Percentiles rank a stretch among this genome's conserved stretches.
phyloP scores from a whole-genome alignment of 306 rosid species.

The Cyclanthera cordifolia region DNA sequence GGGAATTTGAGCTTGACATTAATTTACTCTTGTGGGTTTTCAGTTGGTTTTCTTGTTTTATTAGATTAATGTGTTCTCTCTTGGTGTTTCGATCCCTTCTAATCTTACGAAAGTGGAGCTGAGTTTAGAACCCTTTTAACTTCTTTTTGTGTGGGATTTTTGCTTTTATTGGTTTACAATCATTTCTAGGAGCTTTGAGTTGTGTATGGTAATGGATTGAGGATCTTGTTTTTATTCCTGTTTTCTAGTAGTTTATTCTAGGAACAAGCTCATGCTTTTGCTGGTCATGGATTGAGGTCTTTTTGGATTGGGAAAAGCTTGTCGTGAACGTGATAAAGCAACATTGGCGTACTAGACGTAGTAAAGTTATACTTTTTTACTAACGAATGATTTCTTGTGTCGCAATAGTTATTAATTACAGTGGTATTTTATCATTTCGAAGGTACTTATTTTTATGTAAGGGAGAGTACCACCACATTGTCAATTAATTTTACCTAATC shows the following conservation, averaged over 20 bases:
- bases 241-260: neutral
- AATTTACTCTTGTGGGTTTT: neutral
- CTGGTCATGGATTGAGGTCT: too few species aligned
- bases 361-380: neutral
- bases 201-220: neutral
- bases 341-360: neutral
- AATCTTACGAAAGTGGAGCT: neutral
- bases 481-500: neutral
- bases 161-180: constrained; percentile 1
- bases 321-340: neutral
- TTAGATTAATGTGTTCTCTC: neutral
- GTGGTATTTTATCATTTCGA: neutral
- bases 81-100: neutral
- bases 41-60: neutral
- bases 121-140: constrained; percentile 9
- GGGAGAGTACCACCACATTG: too few species aligned
- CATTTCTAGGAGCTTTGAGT: neutral
- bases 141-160: neutral
- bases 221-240: neutral
- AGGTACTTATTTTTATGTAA: neutral
- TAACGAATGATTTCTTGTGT: neutral
- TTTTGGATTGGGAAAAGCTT: neutral
- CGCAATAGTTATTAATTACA: neutral
- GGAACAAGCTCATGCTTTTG: neutral
- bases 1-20: constrained; percentile 21